These are phyloP conservation scores for Ilyonectria robusta DNA, from an alignment of 2,329 filamentous ascomycete genomes.

Conservation along the genomic window DNA sequence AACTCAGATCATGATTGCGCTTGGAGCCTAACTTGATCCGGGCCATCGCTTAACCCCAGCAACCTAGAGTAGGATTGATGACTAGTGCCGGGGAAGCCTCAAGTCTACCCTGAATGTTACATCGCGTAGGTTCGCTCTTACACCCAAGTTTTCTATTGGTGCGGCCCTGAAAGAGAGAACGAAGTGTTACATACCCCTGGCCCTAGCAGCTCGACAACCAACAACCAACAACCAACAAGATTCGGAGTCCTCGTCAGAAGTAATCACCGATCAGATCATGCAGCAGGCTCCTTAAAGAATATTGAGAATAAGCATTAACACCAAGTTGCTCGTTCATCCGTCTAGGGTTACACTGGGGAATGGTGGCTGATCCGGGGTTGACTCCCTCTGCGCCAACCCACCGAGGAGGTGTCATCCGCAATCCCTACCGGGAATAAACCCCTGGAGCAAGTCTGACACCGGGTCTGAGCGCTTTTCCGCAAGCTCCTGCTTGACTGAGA, in stretches of 20 bases:
- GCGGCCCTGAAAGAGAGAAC: neutral
- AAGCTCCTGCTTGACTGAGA: neutral
- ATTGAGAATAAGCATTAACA: neutral
- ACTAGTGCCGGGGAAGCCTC: conserved; percentile 13
- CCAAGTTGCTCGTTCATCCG: neutral
- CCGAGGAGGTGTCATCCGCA: neutral
- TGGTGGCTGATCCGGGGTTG: neutral
- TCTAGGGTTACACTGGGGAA: neutral
- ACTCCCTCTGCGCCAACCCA: neutral
- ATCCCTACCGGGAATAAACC: conserved; percentile 6
- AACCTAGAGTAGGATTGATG: neutral
- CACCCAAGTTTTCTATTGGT: neutral
- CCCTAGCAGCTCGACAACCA: neutral
- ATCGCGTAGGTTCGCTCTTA: neutral
- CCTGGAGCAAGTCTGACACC: neutral
- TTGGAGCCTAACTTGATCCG: conserved; percentile 8
- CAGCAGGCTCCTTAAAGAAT: neutral
- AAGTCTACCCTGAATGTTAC: conserved; percentile 14
- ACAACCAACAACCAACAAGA: neutral
- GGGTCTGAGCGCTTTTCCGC: neutral
- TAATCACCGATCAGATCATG: conserved; percentile 14
- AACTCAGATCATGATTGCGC: conserved; percentile 2
- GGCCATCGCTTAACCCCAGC: conserved; percentile 8
- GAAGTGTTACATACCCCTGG: neutral
- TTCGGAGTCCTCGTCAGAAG: conserved; percentile 5